Evolutionary conservation across 192 early-diverging fungal genomes (phyloP).

Genomic region (Dispira simplex): DNA sequence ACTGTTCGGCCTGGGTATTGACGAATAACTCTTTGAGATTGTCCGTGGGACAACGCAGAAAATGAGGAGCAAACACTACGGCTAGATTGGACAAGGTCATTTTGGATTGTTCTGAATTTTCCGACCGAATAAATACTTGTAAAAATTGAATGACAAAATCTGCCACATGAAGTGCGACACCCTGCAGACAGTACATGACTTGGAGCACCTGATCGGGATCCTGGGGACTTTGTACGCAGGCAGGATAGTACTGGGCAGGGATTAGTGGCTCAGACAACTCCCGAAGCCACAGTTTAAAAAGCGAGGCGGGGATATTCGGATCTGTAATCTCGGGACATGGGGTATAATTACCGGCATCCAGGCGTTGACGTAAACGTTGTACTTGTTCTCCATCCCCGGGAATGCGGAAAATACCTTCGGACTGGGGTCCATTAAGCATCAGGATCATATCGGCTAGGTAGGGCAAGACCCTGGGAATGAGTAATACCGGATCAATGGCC

Average conservation of each 20-base stretch:
- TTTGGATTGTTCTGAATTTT: slow-evolving; percentile 61
- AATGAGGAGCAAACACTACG: slow-evolving; percentile 93
- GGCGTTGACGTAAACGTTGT: slow-evolving; percentile 48
- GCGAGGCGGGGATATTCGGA: slow-evolving; percentile 80
- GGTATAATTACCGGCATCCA: slow-evolving; percentile 72
- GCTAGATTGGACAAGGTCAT: slow-evolving; percentile 87
- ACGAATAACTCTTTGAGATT: slow-evolving; percentile 42
- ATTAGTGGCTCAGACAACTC: slow-evolving; percentile 88
- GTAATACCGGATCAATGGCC: slow-evolving; percentile 26
- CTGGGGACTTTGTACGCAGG: slow-evolving; percentile 51
- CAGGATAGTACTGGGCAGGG: slow-evolving; percentile 56
- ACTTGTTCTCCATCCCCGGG: slow-evolving; percentile 85
- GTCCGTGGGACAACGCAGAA: slow-evolving; percentile 72
- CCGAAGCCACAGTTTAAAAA: slow-evolving; percentile 88
- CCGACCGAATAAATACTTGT: slow-evolving; percentile 55
- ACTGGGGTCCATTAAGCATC: slow-evolving; percentile 52
- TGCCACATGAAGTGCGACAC: slow-evolving; percentile 53
- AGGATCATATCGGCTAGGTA: slow-evolving; percentile 62
- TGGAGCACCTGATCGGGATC: slow-evolving; percentile 31
- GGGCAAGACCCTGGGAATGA: slow-evolving; percentile 66
- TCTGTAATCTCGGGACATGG: slow-evolving; percentile 49
- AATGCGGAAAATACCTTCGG: slow-evolving; percentile 94
- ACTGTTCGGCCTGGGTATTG: slow-evolving; percentile 29
- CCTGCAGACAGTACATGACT: slow-evolving; percentile 31
- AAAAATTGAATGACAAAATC: slow-evolving; percentile 72